Evolutionary conservation across 441 rosid genomes (phyloP).

Genomic region (Pelargonium hybrid): DNA sequence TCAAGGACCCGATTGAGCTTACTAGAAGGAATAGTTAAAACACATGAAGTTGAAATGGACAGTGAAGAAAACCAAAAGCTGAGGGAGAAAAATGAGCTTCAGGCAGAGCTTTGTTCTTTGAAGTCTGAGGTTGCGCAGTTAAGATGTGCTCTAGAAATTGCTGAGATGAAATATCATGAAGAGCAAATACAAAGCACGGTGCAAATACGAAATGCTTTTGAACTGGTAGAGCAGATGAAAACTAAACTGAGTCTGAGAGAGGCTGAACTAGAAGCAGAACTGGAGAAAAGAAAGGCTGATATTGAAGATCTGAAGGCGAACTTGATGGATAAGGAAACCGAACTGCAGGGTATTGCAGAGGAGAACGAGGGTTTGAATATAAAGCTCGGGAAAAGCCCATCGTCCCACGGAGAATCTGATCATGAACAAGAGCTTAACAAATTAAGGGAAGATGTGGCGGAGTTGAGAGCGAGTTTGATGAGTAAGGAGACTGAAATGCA

Average conservation of each 20-base stretch:
- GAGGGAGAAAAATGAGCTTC: slow-evolving; percentile 30
- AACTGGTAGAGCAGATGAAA: slow-evolving; percentile 36
- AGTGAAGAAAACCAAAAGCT: slow-evolving; percentile 24
- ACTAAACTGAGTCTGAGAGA: slow-evolving; percentile 37
- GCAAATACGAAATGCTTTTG: slow-evolving; percentile 35
- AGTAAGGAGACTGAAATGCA: slow-evolving; percentile 60
- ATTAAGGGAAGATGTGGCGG: slow-evolving; percentile 32
- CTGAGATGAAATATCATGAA: slow-evolving; percentile 41
- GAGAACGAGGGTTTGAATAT: slow-evolving; percentile 40
- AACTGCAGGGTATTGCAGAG: slow-evolving; percentile 42
- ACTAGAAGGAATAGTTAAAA: slow-evolving; percentile 14
- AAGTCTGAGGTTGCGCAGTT: slow-evolving; percentile 45
- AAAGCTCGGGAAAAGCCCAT: slow-evolving; percentile 34
- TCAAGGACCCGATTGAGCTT: slow-evolving; percentile 16
- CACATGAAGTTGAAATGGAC: slow-evolving; percentile 18
- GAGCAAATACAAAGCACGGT: slow-evolving; percentile 28
- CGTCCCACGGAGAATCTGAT: slow-evolving; percentile 23
- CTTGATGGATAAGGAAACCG: slow-evolving; percentile 60
- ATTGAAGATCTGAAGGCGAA: slow-evolving; percentile 55
- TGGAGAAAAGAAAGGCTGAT: slow-evolving; percentile 35
- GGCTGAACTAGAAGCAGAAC: slow-evolving; percentile 54
- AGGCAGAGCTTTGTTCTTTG: slow-evolving; percentile 41
- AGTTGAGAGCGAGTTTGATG: slow-evolving; percentile 48
- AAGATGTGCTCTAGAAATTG: slow-evolving; percentile 45
- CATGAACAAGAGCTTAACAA: slow-evolving; percentile 32